Evolutionary conservation across 2,329 filamentous ascomycete genomes (phyloP).

Genomic region (Penicillium sp.): DNA sequence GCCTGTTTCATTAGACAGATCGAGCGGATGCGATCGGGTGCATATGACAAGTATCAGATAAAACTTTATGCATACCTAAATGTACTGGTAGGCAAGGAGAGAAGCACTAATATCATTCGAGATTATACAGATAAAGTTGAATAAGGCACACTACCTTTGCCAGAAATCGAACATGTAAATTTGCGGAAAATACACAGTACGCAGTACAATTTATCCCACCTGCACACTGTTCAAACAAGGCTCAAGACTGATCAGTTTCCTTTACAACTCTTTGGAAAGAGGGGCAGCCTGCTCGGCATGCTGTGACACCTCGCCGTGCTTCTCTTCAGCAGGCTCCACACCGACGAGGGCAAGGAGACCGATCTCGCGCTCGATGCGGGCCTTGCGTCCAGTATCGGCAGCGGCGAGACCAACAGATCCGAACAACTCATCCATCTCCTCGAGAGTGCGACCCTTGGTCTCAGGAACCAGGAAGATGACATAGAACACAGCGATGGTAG

Average conservation of each 20-base stretch:
- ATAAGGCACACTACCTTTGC: neutral
- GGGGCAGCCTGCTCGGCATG: conserved; percentile 7
- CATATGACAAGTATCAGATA: conserved; percentile 4
- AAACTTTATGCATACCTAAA: neutral
- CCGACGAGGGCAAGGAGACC: conserved; percentile 30
- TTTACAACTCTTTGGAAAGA: neutral
- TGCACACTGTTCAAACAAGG: neutral
- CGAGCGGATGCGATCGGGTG: neutral
- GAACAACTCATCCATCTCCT: conserved; percentile 42
- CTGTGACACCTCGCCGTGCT: conserved; percentile 7
- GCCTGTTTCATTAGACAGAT: neutral
- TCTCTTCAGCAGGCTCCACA: conserved; percentile 20
- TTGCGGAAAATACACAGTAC: neutral
- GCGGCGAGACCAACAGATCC: conserved; percentile 31
- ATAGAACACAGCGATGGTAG: conserved; percentile 27
- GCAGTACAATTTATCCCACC: no score
- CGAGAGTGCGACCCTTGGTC: conserved; percentile 37
- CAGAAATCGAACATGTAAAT: neutral
- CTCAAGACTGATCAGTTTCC: neutral
- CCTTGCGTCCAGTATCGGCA: conserved; percentile 27
- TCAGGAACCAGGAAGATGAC: conserved; percentile 34
- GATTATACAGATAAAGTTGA: neutral
- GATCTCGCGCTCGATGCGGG: conserved; percentile 31
- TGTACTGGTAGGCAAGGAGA: neutral
- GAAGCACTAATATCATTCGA: neutral